A percentile compares a stretch with the other conserved stretches of the same genome.
These are phyloP conservation scores for Neonectria coccinea DNA, from an alignment of 2,329 filamentous ascomycete genomes.

Conservation along the genomic window DNA sequence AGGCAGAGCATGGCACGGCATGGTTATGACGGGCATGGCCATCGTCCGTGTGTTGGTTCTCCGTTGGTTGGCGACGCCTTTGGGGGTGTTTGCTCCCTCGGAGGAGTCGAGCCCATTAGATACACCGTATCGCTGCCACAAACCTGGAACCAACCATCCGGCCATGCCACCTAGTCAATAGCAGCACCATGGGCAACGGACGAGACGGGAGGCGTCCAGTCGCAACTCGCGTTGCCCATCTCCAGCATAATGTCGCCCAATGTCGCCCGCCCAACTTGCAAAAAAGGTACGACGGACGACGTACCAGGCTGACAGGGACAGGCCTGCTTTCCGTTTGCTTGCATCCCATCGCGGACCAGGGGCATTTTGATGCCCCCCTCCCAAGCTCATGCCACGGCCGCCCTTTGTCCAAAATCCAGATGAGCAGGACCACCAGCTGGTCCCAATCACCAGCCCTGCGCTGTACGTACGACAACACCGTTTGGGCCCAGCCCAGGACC, in stretches of 20 bases:
- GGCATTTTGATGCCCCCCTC: constrained; percentile 6
- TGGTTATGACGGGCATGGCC: constrained; percentile 6
- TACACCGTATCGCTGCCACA: constrained; percentile 19
- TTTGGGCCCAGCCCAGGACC: constrained; percentile 18
- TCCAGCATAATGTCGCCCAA: constrained; percentile 30
- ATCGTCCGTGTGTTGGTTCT: neutral
- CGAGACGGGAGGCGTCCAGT: constrained; percentile 43
- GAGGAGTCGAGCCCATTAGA: constrained; percentile 17
- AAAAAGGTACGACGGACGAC: constrained; percentile 41
- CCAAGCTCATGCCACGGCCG: constrained; percentile 24
- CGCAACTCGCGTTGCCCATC: constrained; percentile 36
- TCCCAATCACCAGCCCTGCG: constrained; percentile 38
- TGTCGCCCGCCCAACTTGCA: constrained; percentile 35
- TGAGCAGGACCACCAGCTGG: constrained; percentile 42
- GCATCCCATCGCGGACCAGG: constrained; percentile 24
- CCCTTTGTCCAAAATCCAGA: constrained; percentile 34
- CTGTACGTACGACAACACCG: constrained; percentile 26
- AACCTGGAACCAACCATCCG: constrained; percentile 30
- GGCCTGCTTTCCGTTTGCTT: constrained; percentile 36
- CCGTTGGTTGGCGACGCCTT: neutral
- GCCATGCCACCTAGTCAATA: constrained; percentile 23
- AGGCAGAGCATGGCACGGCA: neutral
- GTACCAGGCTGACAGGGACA: constrained; percentile 40
- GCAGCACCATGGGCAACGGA: constrained; percentile 24
- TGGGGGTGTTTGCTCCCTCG: neutral